Evolutionary conservation across 257 asterid species (phyloP).

Genomic region (Datura wrightii): DNA sequence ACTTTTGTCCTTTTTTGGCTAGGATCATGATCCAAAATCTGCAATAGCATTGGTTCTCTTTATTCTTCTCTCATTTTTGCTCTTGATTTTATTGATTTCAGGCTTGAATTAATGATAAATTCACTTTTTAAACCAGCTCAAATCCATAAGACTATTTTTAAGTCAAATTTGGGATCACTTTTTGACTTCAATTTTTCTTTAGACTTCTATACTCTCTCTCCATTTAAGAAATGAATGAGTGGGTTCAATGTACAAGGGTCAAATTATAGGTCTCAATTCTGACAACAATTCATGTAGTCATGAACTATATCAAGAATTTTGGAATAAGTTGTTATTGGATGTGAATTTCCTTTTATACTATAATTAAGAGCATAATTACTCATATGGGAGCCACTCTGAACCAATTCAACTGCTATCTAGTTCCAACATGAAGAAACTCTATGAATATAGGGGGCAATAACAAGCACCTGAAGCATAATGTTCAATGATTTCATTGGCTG

Average conservation of each 20-base stretch:
- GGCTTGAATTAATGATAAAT: background rate
- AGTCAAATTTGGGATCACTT: background rate
- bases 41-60: background rate
- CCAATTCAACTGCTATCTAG: no score
- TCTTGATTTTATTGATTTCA: background rate
- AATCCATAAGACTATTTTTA: background rate
- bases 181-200: background rate
- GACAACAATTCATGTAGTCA: no score
- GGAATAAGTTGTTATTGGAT: no score
- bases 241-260: background rate
- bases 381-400: no score
- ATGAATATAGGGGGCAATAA: no score
- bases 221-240: background rate
- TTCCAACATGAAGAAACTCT: no score
- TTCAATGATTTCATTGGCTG: no score
- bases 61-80: slow-evolving; percentile 11
- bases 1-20: background rate
- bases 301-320: no score
- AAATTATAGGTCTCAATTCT: background rate
- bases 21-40: background rate
- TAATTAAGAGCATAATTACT: no score
- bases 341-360: no score
- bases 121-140: slow-evolving; percentile 15
- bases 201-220: background rate
- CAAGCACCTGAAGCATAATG: no score